Evolutionary conservation across 1,284 basidiomycete species (phyloP).

Genomic region (Malassezia nana): DNA sequence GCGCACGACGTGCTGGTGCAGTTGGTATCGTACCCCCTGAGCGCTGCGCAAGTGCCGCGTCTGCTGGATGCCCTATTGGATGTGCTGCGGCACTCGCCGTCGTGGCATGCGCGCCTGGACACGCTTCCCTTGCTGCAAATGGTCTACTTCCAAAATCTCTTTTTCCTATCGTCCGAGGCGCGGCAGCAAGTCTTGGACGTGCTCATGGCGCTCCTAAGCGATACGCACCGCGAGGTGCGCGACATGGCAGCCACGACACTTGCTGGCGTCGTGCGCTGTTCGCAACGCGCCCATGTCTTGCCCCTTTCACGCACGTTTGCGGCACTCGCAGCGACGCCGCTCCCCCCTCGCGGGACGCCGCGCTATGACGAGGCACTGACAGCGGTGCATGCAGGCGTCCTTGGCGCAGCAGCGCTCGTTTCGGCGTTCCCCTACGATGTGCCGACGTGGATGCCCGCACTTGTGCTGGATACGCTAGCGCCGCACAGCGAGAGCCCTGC

Average conservation of each 20-base stretch:
- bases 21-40: constrained; percentile 35
- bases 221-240: constrained; percentile 41
- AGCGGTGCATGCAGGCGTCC: constrained; percentile 73
- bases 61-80: constrained; percentile 31
- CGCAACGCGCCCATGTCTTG: constrained; percentile 76
- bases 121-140: constrained; percentile 41
- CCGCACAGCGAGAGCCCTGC: constrained; percentile 78
- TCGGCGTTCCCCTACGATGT: constrained; percentile 75
- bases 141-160: constrained; percentile 46
- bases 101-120: constrained; percentile 43
- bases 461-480: constrained; percentile 57
- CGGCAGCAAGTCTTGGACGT: constrained; percentile 30
- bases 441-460: constrained; percentile 70
- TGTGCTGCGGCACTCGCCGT: constrained; percentile 27
- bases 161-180: constrained; percentile 25
- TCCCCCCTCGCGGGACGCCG: constrained; percentile 53
- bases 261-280: constrained; percentile 80
- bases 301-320: constrained; percentile 53
- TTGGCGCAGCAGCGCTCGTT: constrained; percentile 71
- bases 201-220: constrained; percentile 34
- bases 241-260: constrained; percentile 55
- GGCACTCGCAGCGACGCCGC: constrained; percentile 51
- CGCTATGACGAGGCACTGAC: constrained; percentile 65
- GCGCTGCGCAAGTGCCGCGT: constrained; percentile 22
- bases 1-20: constrained; percentile 35